These are phyloP conservation scores for Larix sibirica DNA, from an alignment of 83 land plant species.

Conservation along the genomic window DNA sequence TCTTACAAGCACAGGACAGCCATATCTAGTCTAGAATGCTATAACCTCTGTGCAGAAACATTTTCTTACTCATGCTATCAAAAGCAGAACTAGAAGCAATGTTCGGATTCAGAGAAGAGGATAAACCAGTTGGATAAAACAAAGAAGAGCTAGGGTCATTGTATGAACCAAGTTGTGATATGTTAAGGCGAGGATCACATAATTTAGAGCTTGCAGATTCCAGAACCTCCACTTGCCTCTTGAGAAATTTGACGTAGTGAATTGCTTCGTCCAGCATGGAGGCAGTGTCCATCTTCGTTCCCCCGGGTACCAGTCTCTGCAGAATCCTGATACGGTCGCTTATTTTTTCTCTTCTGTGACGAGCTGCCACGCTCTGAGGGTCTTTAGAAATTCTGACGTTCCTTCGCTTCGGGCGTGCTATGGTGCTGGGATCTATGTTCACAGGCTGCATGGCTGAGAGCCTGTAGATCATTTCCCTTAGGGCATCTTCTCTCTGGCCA, in stretches of 20 bases:
- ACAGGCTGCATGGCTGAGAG: conserved; percentile 54
- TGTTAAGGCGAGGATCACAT: neutral
- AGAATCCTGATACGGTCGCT: conserved; percentile 36
- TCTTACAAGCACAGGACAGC: no score
- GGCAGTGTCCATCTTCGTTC: conserved; percentile 42
- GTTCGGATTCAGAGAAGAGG: neutral
- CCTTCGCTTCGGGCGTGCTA: conserved; percentile 33
- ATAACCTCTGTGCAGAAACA: no score
- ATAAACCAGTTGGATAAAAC: neutral
- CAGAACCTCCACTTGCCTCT: conserved; percentile 16
- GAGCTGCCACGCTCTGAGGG: conserved; percentile 48
- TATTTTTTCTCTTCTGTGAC: conserved; percentile 33
- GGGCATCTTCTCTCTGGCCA: conserved; percentile 4
- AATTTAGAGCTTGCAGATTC: conserved; percentile 6
- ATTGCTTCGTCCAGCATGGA: conserved; percentile 43
- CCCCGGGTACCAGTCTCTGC: conserved; percentile 36
- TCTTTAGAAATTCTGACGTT: conserved; percentile 39
- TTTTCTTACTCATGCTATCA: no score
- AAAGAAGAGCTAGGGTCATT: neutral
- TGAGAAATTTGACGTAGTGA: conserved; percentile 37
- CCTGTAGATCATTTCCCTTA: conserved; percentile 50
- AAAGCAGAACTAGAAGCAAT: neutral
- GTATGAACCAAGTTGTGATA: neutral
- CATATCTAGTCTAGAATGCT: no score
- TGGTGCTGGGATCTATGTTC: conserved; percentile 39